Evolutionary conservation across 2,329 filamentous ascomycete species (phyloP).

Genomic region (Nannizzia gypsea): DNA sequence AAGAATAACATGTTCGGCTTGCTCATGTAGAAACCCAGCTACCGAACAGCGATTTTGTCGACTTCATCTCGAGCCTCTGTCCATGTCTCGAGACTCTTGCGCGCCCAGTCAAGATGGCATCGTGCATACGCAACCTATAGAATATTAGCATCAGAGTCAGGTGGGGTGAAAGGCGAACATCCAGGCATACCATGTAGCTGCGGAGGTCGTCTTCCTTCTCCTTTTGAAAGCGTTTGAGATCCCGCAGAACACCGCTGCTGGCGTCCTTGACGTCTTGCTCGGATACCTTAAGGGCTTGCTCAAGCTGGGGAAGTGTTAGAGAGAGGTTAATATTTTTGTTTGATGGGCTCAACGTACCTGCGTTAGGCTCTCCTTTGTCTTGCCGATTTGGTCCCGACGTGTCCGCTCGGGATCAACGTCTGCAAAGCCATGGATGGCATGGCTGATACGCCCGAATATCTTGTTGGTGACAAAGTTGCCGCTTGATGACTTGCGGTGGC

Average conservation of each 20-base stretch:
- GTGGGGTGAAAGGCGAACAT: neutral
- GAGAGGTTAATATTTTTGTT: neutral
- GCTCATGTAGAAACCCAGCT: too few relatives aligned
- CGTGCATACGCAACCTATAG: constrained; percentile 75
- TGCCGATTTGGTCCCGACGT: constrained; percentile 83
- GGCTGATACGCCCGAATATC: constrained; percentile 88
- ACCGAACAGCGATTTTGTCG: constrained; percentile 58
- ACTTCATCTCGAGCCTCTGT: constrained; percentile 80
- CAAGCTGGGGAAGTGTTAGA: constrained; percentile 46
- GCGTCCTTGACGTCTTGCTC: constrained; percentile 90
- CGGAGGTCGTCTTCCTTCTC: constrained; percentile 93
- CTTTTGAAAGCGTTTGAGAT: constrained; percentile 81
- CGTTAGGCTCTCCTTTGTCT: constrained; percentile 76
- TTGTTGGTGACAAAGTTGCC: constrained; percentile 85
- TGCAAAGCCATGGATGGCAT: constrained; percentile 90
- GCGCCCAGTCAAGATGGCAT: constrained; percentile 89
- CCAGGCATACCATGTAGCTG: constrained; percentile 75
- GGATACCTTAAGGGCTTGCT: constrained; percentile 79
- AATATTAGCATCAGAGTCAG: neutral
- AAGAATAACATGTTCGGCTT: too few relatives aligned
- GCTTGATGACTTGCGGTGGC: constrained; percentile 69
- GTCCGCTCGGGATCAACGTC: constrained; percentile 93
- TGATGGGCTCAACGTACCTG: constrained; percentile 33
- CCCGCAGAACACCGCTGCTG: constrained; percentile 73
- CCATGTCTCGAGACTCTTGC: constrained; percentile 83